A percentile compares a stretch with the other conserved stretches of the same genome.
phyloP scores from a whole-genome alignment of 2,329 filamentous ascomycete species.

The Aspergillus sojae region DNA sequence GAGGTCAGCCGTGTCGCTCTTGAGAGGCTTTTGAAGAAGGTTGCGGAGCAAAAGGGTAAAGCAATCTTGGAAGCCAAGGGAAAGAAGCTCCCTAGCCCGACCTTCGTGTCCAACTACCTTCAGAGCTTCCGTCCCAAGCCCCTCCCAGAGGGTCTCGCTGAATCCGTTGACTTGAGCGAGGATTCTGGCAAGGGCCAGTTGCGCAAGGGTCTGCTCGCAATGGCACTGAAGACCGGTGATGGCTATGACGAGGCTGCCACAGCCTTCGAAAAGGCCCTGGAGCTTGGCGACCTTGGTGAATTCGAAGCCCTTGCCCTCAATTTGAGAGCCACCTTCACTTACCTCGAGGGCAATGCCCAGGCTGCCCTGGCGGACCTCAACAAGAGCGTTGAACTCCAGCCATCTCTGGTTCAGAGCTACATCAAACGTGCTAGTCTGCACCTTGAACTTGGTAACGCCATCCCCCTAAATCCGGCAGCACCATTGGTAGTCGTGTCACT shows the following conservation, averaged over 20 bases:
- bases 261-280: constrained; percentile 85
- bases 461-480: not conserved
- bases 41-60: constrained; percentile 91
- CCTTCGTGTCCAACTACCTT: constrained; percentile 97
- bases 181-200: constrained; percentile 83
- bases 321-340: constrained; percentile 94
- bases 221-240: constrained; percentile 84
- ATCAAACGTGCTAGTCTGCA: constrained; percentile 99
- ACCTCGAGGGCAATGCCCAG: constrained; percentile 84
- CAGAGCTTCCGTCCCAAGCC: constrained; percentile 92
- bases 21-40: constrained; percentile 92
- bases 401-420: constrained; percentile 88
- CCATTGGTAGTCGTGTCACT: not conserved
- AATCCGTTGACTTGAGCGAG: constrained; percentile 74
- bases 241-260: constrained; percentile 86
- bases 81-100: constrained; percentile 89
- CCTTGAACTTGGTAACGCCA: constrained; percentile 75
- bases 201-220: constrained; percentile 76
- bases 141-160: constrained; percentile 79
- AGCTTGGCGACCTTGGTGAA: constrained; percentile 76
- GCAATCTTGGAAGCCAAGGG: constrained; percentile 78
- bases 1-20: constrained; percentile 85
- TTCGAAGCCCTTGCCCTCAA: constrained; percentile 93
- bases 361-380: constrained; percentile 82
- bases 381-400: constrained; percentile 89